A percentile compares a stretch with the other conserved stretches of the same genome.
Conservation (phyloP, 139 green algal species). For the Volvox reticuliferus region DNA sequence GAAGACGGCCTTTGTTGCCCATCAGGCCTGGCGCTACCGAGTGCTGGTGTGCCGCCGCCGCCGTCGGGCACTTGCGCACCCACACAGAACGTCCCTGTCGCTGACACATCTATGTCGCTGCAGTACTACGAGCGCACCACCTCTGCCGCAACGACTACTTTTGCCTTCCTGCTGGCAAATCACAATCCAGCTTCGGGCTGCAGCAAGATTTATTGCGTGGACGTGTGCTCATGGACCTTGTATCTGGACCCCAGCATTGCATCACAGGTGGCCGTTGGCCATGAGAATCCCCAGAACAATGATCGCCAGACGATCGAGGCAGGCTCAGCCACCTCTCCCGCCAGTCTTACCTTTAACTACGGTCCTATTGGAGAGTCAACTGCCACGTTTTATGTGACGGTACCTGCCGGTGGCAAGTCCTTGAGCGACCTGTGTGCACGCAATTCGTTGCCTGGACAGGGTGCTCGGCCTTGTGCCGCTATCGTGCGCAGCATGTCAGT, state of each 20-base stretch:
- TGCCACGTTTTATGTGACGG: conserved; percentile 15
- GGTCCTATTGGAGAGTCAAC: conserved; percentile 19
- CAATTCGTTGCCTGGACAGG: conserved; percentile 46
- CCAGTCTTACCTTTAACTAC: conserved; percentile 51
- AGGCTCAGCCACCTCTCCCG: not conserved
- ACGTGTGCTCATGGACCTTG: conserved; percentile 55
- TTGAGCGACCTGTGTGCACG: conserved; percentile 45
- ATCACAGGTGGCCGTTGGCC: not conserved
- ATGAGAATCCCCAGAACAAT: conserved; percentile 32
- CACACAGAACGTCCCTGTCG: not conserved
- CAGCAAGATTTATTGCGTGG: conserved; percentile 45
- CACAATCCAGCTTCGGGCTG: conserved; percentile 22
- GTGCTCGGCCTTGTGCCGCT: conserved; percentile 47
- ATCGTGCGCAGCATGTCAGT: conserved; percentile 19
- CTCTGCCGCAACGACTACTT: conserved; percentile 8
- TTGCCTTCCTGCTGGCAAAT: conserved; percentile 55
- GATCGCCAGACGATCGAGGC: conserved; percentile 4
- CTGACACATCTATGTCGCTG: conserved; percentile 48
- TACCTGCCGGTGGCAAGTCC: not conserved
- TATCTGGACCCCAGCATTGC: conserved; percentile 4
- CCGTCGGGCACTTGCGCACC: conserved; percentile 11
- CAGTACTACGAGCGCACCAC: conserved; percentile 49
- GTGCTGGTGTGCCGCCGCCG: not conserved
- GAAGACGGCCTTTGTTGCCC: conserved; percentile 47
- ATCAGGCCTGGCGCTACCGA: conserved; percentile 12